These are phyloP conservation scores for Scenedesmus sp. DNA, from an alignment of 163 green algal species.

Conservation along the genomic window DNA sequence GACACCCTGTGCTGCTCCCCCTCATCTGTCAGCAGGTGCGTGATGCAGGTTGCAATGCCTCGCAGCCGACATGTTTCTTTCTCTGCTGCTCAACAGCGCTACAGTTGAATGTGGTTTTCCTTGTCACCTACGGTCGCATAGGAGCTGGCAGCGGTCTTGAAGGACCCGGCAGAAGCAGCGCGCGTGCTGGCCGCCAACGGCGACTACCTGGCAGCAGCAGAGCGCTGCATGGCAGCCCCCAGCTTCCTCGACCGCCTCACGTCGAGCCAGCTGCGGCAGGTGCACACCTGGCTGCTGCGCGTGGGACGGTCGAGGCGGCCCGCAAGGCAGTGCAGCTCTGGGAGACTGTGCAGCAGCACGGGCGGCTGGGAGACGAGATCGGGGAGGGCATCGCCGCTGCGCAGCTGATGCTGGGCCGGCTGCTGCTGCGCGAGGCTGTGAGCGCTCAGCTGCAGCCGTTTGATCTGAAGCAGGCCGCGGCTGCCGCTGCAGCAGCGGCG, in stretches of 20 bases:
- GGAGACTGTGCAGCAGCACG: constrained; percentile 21
- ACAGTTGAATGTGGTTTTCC: neutral
- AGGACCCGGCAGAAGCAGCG: constrained; percentile 33
- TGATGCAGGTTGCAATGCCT: too few species aligned
- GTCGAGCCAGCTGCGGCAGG: constrained; percentile 17
- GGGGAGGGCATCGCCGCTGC: constrained; percentile 8
- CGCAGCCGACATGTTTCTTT: too few species aligned
- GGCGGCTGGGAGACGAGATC: constrained; percentile 25
- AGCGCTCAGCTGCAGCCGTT: neutral
- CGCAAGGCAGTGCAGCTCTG: constrained; percentile 35
- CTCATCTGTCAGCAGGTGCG: too few species aligned
- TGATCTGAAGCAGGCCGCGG: neutral
- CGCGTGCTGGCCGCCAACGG: constrained; percentile 24
- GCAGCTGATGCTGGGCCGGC: constrained; percentile 15
- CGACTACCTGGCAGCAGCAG: constrained; percentile 37
- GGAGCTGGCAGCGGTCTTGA: constrained; percentile 18
- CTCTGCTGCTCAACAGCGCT: too few species aligned
- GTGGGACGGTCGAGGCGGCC: constrained; percentile 8
- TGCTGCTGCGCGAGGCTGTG: constrained; percentile 21
- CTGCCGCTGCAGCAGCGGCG: neutral
- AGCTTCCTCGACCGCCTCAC: constrained; percentile 23
- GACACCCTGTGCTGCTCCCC: too few species aligned
- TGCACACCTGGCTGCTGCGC: constrained; percentile 37
- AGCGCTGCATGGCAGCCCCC: constrained; percentile 12
- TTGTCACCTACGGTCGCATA: neutral